A percentile compares a stretch with the other conserved stretches of the same genome.
Evolutionary conservation across 2,329 filamentous ascomycete species (phyloP).

Genomic region (Hypoxylon sp.): DNA sequence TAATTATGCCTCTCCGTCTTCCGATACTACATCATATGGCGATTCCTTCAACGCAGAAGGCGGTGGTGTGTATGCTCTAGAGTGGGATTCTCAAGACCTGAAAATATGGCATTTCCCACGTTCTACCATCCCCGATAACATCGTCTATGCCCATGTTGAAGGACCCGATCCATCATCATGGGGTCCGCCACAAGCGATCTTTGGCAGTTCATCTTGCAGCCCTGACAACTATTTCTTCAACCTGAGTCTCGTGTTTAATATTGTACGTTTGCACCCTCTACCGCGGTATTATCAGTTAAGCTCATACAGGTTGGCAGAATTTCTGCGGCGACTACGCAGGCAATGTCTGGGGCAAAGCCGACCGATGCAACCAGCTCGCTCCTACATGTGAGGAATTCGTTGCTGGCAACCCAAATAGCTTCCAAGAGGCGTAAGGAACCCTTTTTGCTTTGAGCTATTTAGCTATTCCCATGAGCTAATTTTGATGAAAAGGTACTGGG

Average conservation of each 20-base stretch:
- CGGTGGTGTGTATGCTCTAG: slow-evolving; percentile 75
- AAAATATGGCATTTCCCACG: slow-evolving; percentile 81
- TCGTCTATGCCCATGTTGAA: slow-evolving; percentile 56
- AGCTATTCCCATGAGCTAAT: neutral
- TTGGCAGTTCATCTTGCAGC: slow-evolving; percentile 71
- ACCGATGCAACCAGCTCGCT: slow-evolving; percentile 52
- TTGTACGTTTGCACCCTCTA: slow-evolving; percentile 47
- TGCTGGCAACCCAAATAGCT: slow-evolving; percentile 54
- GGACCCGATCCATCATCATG: slow-evolving; percentile 71
- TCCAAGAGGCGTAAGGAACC: slow-evolving; percentile 49
- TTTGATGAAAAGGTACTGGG: slow-evolving; percentile 52
- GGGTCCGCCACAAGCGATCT: slow-evolving; percentile 74
- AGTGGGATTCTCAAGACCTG: slow-evolving; percentile 75
- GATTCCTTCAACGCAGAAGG: slow-evolving; percentile 71
- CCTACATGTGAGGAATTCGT: slow-evolving; percentile 58
- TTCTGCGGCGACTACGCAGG: slow-evolving; percentile 82
- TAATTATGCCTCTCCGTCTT: slow-evolving; percentile 52
- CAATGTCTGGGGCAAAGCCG: slow-evolving; percentile 52
- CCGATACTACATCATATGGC: slow-evolving; percentile 62
- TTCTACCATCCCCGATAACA: slow-evolving; percentile 70
- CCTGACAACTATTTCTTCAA: slow-evolving; percentile 71
- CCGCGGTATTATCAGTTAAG: neutral
- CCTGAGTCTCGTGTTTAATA: slow-evolving; percentile 78
- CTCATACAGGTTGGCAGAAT: slow-evolving; percentile 51
- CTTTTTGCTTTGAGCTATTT: neutral